A percentile compares a stretch with the other conserved stretches of the same genome.
These are phyloP conservation scores for Iberis pinnata DNA, from an alignment of 345 rosid genomes.

Conservation along the genomic window DNA sequence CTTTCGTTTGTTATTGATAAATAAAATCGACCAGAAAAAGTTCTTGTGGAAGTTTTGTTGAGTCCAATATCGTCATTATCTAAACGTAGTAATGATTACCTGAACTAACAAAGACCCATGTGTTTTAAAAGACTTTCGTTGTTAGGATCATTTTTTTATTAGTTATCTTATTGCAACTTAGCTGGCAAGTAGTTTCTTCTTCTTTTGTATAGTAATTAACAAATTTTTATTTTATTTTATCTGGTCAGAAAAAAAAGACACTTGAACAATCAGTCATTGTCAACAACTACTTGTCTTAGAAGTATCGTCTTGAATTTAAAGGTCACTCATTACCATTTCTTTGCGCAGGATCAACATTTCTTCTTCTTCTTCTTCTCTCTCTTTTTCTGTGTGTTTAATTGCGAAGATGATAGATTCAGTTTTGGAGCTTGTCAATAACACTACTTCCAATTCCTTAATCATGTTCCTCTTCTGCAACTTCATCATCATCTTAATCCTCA, in stretches of 20 bases:
- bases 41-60: too few relatives aligned
- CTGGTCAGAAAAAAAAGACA: too few relatives aligned
- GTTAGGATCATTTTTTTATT: not conserved
- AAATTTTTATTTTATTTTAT: too few relatives aligned
- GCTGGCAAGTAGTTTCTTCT: slow-evolving; percentile 24
- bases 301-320: slow-evolving; percentile 18
- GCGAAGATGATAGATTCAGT: slow-evolving; percentile 22
- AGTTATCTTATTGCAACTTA: slow-evolving; percentile 22
- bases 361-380: not conserved
- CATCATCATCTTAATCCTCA: slow-evolving; percentile 26
- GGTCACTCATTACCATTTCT: slow-evolving; percentile 3
- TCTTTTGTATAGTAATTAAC: not conserved
- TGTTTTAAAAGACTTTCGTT: slow-evolving; percentile 6
- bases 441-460: slow-evolving; percentile 20
- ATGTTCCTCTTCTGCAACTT: slow-evolving; percentile 32
- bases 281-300: slow-evolving; percentile 19
- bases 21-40: too few relatives aligned
- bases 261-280: too few relatives aligned
- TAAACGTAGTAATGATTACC: too few relatives aligned
- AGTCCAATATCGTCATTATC: too few relatives aligned
- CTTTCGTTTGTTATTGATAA: too few relatives aligned
- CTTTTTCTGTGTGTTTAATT: not conserved
- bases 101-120: too few relatives aligned
- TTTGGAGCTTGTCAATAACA: slow-evolving; percentile 20
- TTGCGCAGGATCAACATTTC: not conserved